A percentile compares a stretch with the other conserved stretches of the same genome.
phyloP scores from a whole-genome alignment of 495 filamentous ascomycete species.

The Acidiella bohemica region DNA sequence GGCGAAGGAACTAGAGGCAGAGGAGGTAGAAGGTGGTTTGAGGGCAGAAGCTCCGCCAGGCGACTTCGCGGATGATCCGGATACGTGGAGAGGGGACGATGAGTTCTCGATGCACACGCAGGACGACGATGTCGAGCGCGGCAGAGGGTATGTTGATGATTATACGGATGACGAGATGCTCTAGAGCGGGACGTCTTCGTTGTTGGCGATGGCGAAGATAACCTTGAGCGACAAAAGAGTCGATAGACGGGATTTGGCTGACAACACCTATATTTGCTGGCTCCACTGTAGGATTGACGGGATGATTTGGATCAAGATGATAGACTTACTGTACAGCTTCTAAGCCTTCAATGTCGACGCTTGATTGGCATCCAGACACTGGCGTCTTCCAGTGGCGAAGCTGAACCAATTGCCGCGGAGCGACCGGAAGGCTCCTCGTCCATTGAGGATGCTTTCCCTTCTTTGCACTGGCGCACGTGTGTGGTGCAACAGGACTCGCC shows the following conservation, averaged over 20 bases:
- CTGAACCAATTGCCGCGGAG: no score
- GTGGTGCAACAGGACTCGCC: no score
- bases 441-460: no score
- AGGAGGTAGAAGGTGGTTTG: constrained; percentile 37
- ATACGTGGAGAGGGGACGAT: constrained; percentile 35
- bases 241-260: neutral
- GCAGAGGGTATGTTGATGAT: constrained; percentile 24
- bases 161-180: constrained; percentile 28
- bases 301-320: no score
- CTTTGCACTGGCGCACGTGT: no score
- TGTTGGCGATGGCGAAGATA: constrained; percentile 23
- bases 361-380: no score
- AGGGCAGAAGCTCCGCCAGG: neutral
- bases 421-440: no score
- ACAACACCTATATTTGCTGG: no score
- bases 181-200: constrained; percentile 26
- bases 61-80: constrained; percentile 30
- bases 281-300: no score
- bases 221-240: neutral
- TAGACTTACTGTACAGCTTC: no score
- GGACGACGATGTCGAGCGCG: constrained; percentile 29
- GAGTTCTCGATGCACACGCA: constrained; percentile 36
- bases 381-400: no score
- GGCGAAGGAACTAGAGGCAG: constrained; percentile 70
- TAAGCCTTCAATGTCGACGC: no score